phyloP scores from a whole-genome alignment of 2,329 filamentous ascomycete genomes.

The Ascochyta lentis region DNA sequence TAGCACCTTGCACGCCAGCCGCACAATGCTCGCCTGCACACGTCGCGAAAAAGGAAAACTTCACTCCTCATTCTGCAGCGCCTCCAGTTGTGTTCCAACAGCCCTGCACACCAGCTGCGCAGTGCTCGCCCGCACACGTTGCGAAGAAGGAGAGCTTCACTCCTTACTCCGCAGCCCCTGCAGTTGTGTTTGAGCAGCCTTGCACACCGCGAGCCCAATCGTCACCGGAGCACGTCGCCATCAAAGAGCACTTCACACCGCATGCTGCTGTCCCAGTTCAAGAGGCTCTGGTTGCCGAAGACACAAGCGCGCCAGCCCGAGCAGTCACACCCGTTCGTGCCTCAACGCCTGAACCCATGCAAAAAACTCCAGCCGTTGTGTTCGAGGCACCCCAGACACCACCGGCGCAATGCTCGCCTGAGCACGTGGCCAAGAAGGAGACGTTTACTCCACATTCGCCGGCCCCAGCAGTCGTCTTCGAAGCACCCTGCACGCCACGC shows the following conservation, averaged over 20 bases:
- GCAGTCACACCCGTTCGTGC: constrained; percentile 7
- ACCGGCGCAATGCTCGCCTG: constrained; percentile 9
- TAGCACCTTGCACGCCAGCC: constrained; percentile 12
- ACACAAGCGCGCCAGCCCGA: not conserved
- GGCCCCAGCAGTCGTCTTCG: constrained; percentile 5
- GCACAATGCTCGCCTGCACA: constrained; percentile 14
- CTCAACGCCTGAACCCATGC: constrained; percentile 9
- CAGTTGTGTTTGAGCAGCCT: constrained; percentile 1
- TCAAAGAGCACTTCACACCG: constrained; percentile 11
- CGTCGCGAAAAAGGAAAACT: constrained; percentile 12
- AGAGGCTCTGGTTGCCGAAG: not conserved
- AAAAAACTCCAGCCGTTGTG: constrained; percentile 12
- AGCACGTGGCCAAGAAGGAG: constrained; percentile 14
- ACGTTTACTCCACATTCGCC: constrained; percentile 4
- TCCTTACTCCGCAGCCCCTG: constrained; percentile 1
- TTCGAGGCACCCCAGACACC: constrained; percentile 14
- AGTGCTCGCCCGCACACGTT: constrained; percentile 12
- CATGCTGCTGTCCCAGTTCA: not conserved
- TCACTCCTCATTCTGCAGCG: constrained; percentile 2
- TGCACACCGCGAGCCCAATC: constrained; percentile 11
- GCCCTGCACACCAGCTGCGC: constrained; percentile 10
- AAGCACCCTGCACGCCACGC: constrained; percentile 12
- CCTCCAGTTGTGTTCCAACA: constrained; percentile 1
- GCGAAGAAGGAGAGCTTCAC: constrained; percentile 15
- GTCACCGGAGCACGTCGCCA: constrained; percentile 13